Evolutionary conservation across 2,329 filamentous ascomycete genomes (phyloP), one percentile per base, ranked within the genome.

Genomic region (Cordyceps pruinosa): DNA sequence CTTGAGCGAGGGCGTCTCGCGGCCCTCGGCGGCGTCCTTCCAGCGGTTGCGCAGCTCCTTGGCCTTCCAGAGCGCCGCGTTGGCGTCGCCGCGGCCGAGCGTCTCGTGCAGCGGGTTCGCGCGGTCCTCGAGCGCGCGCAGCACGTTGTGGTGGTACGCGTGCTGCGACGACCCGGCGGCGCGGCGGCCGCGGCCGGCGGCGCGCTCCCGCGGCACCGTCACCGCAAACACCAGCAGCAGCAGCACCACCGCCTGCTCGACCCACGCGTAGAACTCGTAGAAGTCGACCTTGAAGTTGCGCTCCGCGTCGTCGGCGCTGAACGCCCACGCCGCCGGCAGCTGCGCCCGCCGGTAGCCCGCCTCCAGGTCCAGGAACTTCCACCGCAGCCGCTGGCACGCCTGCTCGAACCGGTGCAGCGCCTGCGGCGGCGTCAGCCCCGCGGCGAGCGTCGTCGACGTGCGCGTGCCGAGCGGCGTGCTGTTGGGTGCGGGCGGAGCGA

Each of bases 281-380:
- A 90, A 90, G 65, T 90, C 87, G 8, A 90, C 77, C 68, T 90
- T 89, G 74, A 90, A 90, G 77, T 89, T 89, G 17, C 82, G 77
- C 68, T 86, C 83, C 0, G 80, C 80, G 61, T 81, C 77, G 5
- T 68, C 66, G 21, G 66, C 64, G 0, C 69, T 63, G 45, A 75
- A 73, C 41, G 66, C 70, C 34, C 63, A 68, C 1, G 67, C 65
- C 1, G 67, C 58, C 6, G 73, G 72, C 35, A 71, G 67, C 25
- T 73, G 72, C 0, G 83, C 82, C 2, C 75, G 72, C n/a, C 68
- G 69, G 65, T 86, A 86, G 2, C 77, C 82, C 52, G 73, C 68
- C n/a, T 78, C 77, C 32, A 87, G 73, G 61, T 83, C 83, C 13
- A 82, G 75, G 2, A 82, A 76, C 66, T 86, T 87, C 84, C 84